Conservation (phyloP, 164 flowering plant genomes). For the Cinnamomum chago region DNA sequence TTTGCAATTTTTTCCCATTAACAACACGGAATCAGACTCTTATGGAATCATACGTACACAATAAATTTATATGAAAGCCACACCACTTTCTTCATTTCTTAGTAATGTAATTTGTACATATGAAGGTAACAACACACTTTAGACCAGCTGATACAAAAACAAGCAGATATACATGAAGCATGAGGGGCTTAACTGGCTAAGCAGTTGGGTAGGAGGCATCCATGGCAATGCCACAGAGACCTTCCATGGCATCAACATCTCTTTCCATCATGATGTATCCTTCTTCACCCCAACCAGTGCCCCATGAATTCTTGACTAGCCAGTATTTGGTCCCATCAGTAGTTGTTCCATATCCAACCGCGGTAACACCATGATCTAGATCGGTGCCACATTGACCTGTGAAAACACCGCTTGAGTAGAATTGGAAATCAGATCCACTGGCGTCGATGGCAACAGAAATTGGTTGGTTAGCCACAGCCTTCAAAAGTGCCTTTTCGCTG, state of each 20-base stretch:
- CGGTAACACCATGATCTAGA: slow-evolving; percentile 27
- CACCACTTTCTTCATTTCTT: too few relatives aligned
- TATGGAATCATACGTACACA: too few relatives aligned
- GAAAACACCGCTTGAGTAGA: slow-evolving; percentile 27
- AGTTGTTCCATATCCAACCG: slow-evolving; percentile 21
- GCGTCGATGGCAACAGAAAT: slow-evolving; percentile 33
- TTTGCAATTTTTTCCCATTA: too few relatives aligned
- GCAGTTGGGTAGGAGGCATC: slow-evolving; percentile 24
- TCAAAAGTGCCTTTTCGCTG: slow-evolving; percentile 15
- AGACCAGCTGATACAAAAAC: too few relatives aligned
- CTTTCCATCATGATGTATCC: slow-evolving; percentile 27
- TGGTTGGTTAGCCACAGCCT: slow-evolving; percentile 27
- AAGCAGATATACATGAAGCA: too few relatives aligned
- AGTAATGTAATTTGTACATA: too few relatives aligned
- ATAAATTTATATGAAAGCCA: too few relatives aligned
- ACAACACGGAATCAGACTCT: too few relatives aligned
- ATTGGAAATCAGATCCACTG: slow-evolving; percentile 16
- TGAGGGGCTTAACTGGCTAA: not conserved
- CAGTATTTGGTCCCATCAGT: slow-evolving; percentile 26
- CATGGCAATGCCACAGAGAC: slow-evolving; percentile 27
- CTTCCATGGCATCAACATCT: slow-evolving; percentile 18
- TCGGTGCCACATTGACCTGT: slow-evolving; percentile 19
- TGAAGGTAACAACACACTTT: too few relatives aligned
- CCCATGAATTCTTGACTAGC: slow-evolving; percentile 35
- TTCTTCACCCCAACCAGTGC: slow-evolving; percentile 24